Evolutionary conservation across 306 rosid genomes (phyloP).

Genomic region (Arachis stenosperma): DNA sequence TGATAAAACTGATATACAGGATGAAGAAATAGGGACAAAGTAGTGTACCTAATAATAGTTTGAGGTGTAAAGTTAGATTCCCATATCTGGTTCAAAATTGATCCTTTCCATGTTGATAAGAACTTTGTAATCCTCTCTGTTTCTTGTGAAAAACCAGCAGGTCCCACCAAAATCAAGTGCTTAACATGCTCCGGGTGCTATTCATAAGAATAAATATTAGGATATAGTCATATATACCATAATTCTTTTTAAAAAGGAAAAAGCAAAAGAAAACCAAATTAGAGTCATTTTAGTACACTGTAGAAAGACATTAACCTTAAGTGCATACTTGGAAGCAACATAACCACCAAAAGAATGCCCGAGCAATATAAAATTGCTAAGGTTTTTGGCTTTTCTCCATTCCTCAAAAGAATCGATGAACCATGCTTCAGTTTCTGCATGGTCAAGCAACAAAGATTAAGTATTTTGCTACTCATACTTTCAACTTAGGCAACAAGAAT

Average conservation of each 20-base stretch:
- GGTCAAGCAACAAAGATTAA: constrained; percentile 38
- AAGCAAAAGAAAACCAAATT: constrained; percentile 25
- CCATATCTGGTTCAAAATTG: constrained; percentile 83
- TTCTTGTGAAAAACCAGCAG: constrained; percentile 78
- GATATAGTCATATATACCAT: constrained; percentile 25
- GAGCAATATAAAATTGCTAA: constrained; percentile 79
- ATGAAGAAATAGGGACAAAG: not conserved
- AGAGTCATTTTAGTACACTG: constrained; percentile 21
- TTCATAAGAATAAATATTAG: constrained; percentile 29
- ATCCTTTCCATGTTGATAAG: constrained; percentile 92
- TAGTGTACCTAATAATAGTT: constrained; percentile 68
- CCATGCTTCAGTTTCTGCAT: constrained; percentile 95
- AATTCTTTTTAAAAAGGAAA: constrained; percentile 3
- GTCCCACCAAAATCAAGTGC: constrained; percentile 88
- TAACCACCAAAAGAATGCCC: constrained; percentile 99
- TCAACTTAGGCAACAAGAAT: constrained; percentile 27
- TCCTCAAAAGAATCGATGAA: constrained; percentile 94
- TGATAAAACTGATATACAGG: constrained; percentile 7
- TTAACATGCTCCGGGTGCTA: constrained; percentile 96
- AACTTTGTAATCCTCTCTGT: constrained; percentile 68
- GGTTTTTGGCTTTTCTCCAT: constrained; percentile 96
- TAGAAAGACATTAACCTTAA: constrained; percentile 63
- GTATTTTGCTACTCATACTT: constrained; percentile 27
- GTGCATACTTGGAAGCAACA: constrained; percentile 90
- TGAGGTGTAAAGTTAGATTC: constrained; percentile 94